phyloP scores from a whole-genome alignment of 2,329 filamentous ascomycete genomes.

The Hypoxylon rubiginosum region DNA sequence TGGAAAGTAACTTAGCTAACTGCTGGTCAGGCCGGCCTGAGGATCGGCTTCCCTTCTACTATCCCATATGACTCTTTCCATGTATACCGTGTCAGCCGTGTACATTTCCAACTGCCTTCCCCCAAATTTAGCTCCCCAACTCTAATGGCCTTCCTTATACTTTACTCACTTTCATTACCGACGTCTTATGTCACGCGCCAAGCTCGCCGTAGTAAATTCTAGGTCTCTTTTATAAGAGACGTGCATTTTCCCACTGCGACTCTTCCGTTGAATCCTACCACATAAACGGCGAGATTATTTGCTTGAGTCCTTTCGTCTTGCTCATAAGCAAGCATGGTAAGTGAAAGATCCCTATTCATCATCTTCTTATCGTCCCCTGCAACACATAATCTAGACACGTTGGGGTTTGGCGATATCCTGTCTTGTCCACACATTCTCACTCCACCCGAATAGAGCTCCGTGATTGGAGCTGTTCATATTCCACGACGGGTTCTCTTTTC shows the following conservation, averaged over 20 bases:
- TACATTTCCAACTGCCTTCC: neutral
- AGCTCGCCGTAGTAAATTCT: slow-evolving; percentile 32
- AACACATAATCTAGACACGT: slow-evolving; percentile 4
- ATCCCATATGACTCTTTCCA: slow-evolving; percentile 36
- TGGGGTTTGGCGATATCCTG: slow-evolving; percentile 5
- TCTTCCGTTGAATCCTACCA: slow-evolving; percentile 23
- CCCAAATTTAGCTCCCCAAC: slow-evolving; percentile 15
- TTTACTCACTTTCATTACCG: slow-evolving; percentile 28
- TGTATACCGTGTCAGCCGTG: slow-evolving; percentile 28
- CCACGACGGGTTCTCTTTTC: no score
- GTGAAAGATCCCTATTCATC: slow-evolving; percentile 11
- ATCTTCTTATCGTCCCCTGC: slow-evolving; percentile 14
- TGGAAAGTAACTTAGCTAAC: slow-evolving; percentile 37
- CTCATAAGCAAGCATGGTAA: slow-evolving; percentile 43
- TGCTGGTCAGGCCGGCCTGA: slow-evolving; percentile 35
- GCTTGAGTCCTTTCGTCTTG: slow-evolving; percentile 38
- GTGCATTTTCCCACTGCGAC: slow-evolving; percentile 10
- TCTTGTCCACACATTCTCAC: slow-evolving; percentile 9
- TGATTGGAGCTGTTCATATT: slow-evolving; percentile 18
- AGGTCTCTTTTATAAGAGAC: slow-evolving; percentile 37
- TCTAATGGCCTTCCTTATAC: slow-evolving; percentile 33
- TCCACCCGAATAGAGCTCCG: neutral
- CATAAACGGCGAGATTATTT: slow-evolving; percentile 26
- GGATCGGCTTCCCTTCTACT: slow-evolving; percentile 21
- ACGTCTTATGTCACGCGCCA: slow-evolving; percentile 41